Evolutionary conservation across 192 early-diverging fungal genomes (phyloP).

Genomic region (Lunasporangiospora selenospora): DNA sequence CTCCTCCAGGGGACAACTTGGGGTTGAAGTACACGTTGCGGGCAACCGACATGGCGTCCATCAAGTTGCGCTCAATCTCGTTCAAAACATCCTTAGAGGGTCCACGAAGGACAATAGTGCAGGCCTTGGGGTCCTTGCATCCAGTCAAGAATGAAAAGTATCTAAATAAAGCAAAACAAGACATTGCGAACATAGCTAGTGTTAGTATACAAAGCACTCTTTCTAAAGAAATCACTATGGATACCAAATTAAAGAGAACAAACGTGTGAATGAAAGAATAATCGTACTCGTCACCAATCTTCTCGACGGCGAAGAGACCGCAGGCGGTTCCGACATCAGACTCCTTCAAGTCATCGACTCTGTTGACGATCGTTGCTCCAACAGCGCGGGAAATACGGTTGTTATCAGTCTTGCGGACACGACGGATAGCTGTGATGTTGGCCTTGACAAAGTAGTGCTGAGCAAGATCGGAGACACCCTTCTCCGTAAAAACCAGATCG

Average conservation of each 20-base stretch:
- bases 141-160: conserved; percentile 97
- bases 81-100: conserved; percentile 97
- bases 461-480: conserved; percentile 98
- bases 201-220: background rate
- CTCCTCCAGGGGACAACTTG: conserved; percentile 92
- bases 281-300: conserved; percentile 95
- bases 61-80: conserved; percentile 98
- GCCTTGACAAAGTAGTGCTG: conserved; percentile 99
- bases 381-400: conserved; percentile 98
- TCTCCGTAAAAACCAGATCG: conserved; percentile 98
- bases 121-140: conserved; percentile 97
- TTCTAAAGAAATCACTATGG: background rate
- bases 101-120: conserved; percentile 96
- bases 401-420: conserved; percentile 98
- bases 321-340: conserved; percentile 94
- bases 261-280: background rate
- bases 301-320: conserved; percentile 92
- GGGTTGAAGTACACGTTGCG: conserved; percentile 98
- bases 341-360: conserved; percentile 96
- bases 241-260: background rate
- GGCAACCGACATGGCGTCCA: conserved; percentile 98
- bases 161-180: conserved; percentile 30
- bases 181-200: background rate
- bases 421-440: conserved; percentile 97
- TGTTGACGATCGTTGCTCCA: conserved; percentile 96